phyloP scores from a whole-genome alignment of 495 filamentous ascomycete genomes.

The Cryomyces minteri region DNA sequence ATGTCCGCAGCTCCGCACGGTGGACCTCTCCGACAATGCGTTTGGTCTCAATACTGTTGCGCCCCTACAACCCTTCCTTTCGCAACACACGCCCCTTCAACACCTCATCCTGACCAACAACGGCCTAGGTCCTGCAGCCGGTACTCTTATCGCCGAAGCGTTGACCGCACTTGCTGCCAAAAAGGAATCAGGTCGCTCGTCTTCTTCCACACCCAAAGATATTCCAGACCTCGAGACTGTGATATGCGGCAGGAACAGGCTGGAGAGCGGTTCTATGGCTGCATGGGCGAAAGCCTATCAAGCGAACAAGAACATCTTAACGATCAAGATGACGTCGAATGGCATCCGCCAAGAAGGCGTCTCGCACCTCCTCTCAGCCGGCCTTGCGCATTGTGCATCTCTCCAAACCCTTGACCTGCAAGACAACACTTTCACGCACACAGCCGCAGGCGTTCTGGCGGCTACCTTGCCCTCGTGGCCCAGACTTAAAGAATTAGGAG shows the following conservation, averaged over 20 bases:
- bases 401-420: constrained; percentile 74
- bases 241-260: constrained; percentile 84
- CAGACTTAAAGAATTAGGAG: constrained; percentile 61
- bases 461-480: constrained; percentile 56
- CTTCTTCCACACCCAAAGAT: constrained; percentile 28
- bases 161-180: constrained; percentile 57
- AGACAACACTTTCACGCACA: constrained; percentile 87
- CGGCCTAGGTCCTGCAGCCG: constrained; percentile 83
- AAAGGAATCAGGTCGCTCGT: constrained; percentile 49
- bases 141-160: constrained; percentile 66
- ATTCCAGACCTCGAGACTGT: constrained; percentile 78
- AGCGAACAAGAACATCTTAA: constrained; percentile 57
- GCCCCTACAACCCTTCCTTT: constrained; percentile 52
- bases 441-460: constrained; percentile 62
- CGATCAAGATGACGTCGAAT: constrained; percentile 96
- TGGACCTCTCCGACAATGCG: constrained; percentile 94
- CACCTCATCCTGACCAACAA: constrained; percentile 96
- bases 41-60: constrained; percentile 73
- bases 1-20: constrained; percentile 64
- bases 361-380: constrained; percentile 52
- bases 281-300: constrained; percentile 80
- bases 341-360: constrained; percentile 92
- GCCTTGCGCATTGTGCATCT: constrained; percentile 43
- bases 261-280: constrained; percentile 90
- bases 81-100: constrained; percentile 66